Base-by-base conservation (phyloP, 371 early-diverging fungal species). In the Lichtheimia corymbifera region DNA sequence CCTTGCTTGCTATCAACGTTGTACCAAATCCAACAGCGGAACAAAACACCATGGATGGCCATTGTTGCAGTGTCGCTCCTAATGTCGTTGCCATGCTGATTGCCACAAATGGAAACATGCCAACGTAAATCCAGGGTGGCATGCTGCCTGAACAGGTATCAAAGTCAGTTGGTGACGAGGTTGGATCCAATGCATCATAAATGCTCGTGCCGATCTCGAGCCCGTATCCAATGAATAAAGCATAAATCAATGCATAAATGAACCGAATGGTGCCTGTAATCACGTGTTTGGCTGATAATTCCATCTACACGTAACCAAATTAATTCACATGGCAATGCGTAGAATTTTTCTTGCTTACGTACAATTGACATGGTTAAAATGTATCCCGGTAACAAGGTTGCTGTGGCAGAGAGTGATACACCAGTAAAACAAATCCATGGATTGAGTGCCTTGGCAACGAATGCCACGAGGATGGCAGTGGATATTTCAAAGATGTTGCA, bases 261-360 rank as follows among this genome's bases (percentile, higher is more conserved):
- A 91, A 72, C 9, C 91, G 82, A 14, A 92, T 83, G 0, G 91
- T 89, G 7, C 94, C 94, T 0, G 91, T 88, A 50, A 90, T 84
- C 66, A 92, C 80, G 67, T 92, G 92, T 9, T 88, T 83, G 12
- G 93, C 88, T 2, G 88, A 81, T 15, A 94, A 71, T 60, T 92
- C 94, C 59, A 91, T 88, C 74, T 74, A 67, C 17, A 27, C 11
- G 6, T n/a, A 24, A 20, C 3, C 50, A 22, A 35, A 9, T 35
- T 35, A 35, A 35, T 35, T 4, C 35, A 6, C 9, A 6, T 5
- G 9, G 4, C 14, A 7, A 15, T 15, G 25, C 15, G 0, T 15
- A 9, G 3, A 22, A 0, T 11, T 9, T 6, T 9, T 1, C 4
- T 35, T 11, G 14, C 13, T 20, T 20, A 57, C 63, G 9, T 69